Percentiles rank a stretch among this genome's conserved stretches.
These are phyloP conservation scores for Proliferodiscus dingleyae DNA, from an alignment of 2,329 filamentous ascomycete genomes.

Conservation along the genomic window DNA sequence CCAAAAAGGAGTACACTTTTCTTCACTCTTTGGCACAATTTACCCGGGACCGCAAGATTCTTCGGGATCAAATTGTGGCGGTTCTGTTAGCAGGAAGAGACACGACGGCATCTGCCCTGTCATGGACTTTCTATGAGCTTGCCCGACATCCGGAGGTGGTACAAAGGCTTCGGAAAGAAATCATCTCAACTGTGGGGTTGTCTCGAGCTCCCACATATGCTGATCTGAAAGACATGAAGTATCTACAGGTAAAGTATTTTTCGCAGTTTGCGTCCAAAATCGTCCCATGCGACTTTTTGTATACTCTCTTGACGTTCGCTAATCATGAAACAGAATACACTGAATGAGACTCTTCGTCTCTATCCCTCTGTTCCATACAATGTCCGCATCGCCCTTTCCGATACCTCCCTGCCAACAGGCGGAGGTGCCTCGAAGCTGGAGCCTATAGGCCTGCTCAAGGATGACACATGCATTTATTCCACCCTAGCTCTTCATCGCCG, in stretches of 20 bases:
- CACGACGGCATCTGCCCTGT: conserved; percentile 77
- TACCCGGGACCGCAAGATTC: conserved; percentile 62
- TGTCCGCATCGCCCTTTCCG: conserved; percentile 34
- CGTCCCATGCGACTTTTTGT: no score
- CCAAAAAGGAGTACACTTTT: conserved; percentile 70
- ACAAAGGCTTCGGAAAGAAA: conserved; percentile 66
- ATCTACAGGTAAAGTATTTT: conserved; percentile 48
- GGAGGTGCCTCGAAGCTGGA: conserved; percentile 25
- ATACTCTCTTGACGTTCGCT: no score
- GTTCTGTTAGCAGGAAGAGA: conserved; percentile 81
- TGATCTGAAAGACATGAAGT: conserved; percentile 84
- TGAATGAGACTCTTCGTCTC: conserved; percentile 30
- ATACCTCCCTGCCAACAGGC: conserved; percentile 32
- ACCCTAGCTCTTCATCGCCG: conserved; percentile 33
- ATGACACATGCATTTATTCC: conserved; percentile 4
- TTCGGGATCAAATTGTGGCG: conserved; percentile 80
- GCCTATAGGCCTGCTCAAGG: conserved; percentile 25
- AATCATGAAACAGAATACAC: not conserved
- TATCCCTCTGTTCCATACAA: conserved; percentile 35
- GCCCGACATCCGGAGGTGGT: conserved; percentile 64
- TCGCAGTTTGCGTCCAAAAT: no score
- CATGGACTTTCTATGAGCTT: conserved; percentile 80
- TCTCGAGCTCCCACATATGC: conserved; percentile 64
- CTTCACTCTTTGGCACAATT: conserved; percentile 75
- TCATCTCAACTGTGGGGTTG: conserved; percentile 61